phyloP scores from a whole-genome alignment of 257 asterid species.

The Solanum pennellii region DNA sequence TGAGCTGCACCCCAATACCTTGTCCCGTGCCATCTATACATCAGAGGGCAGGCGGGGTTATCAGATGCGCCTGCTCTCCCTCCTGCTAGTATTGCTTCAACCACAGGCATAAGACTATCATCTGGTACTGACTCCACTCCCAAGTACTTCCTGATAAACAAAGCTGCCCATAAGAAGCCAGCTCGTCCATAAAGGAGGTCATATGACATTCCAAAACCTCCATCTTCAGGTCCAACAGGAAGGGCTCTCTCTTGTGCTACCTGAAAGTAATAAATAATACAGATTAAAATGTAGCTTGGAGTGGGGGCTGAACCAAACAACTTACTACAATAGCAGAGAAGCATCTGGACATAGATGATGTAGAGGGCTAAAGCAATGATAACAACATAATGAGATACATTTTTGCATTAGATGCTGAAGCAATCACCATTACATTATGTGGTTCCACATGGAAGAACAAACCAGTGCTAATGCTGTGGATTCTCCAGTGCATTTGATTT shows the following conservation, averaged over 20 bases:
- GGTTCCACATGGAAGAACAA: not conserved
- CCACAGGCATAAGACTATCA: constrained; percentile 51
- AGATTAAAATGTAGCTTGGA: not conserved
- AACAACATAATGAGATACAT: not conserved
- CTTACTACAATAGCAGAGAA: not conserved
- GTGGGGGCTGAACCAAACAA: not conserved
- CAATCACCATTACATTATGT: not conserved
- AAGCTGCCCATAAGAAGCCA: constrained; percentile 75
- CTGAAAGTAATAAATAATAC: constrained; percentile 9
- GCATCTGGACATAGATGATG: not conserved
- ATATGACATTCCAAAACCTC: constrained; percentile 75
- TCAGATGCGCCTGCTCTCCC: constrained; percentile 66
- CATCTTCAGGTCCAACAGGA: constrained; percentile 73
- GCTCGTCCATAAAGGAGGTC: constrained; percentile 66
- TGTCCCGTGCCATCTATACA: constrained; percentile 90
- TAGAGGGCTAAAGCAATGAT: not conserved
- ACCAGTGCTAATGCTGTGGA: not conserved
- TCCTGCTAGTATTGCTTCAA: constrained; percentile 60
- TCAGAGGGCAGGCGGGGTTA: constrained; percentile 46
- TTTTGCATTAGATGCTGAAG: not conserved
- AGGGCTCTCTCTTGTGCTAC: constrained; percentile 65
- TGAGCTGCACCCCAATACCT: constrained; percentile 90
- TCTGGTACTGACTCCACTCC: constrained; percentile 34
- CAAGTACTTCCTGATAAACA: constrained; percentile 42
- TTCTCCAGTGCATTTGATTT: not conserved